Base-by-base conservation (phyloP, 78 protist species). In the Dictyostelium intermedium region DNA sequence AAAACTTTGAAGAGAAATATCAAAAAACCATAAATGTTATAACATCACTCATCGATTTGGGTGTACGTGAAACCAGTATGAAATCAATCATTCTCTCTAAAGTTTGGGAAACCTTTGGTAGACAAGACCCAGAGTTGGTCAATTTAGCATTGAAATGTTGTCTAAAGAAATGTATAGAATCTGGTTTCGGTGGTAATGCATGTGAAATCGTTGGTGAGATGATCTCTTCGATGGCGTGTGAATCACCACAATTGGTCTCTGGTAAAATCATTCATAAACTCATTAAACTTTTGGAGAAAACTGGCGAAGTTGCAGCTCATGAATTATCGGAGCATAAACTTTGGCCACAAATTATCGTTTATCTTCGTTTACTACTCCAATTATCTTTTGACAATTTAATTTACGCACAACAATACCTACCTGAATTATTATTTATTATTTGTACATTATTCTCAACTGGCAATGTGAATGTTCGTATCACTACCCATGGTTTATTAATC, bases 91-190 rank as follows among this genome's bases (percentile, higher is more conserved):
- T 96, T 25, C 84, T 85, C 16, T 47, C 91, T 2, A 87, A 93
- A 83, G 82, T 96, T 25, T 96, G 97, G 97, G 43, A 34, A 74
- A 81, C 91, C n/a, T 43, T 96, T n/a, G 95, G 84, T 25, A 27
- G 53, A 23, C 89, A 83, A 39, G 35, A 37, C 18, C 56, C 80
- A 30, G 47, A 53, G 11, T 43, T 91, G 7, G 47, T 81, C 20
- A 35, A 32, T 43, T 6, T 53, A 0, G 96, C 84, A 23, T 50
- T 96, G 30, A 84, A 87, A 56, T 80, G 79, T 60, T 89, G 92
- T 30, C 11, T 87, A 35, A n/a, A 34, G 37, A 53, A 35, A 50
- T 83, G 93, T 35, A 5, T 87, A 1, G 85, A 80, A 1, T 10
- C 60, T 56, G 95, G 92, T 11, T 56, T 86, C 25, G 95, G 84